Conservation (phyloP, 441 rosid species). For the Erodium moschatum region DNA sequence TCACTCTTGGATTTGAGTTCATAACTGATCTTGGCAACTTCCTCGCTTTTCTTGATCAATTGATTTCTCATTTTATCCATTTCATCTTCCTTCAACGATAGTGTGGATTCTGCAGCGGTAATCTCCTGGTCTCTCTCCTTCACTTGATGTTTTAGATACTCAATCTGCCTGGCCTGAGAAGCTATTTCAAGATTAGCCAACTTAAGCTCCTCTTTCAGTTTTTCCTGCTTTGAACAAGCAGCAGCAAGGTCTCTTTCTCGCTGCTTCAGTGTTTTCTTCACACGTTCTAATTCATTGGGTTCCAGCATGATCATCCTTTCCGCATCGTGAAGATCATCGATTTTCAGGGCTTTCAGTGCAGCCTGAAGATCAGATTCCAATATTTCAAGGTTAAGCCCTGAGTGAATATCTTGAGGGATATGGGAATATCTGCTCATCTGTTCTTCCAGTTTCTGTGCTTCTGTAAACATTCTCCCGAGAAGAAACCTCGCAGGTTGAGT, state of each 20-base stretch:
- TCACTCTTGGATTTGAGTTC: constrained; percentile 45
- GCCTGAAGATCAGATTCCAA: constrained; percentile 62
- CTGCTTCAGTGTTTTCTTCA: constrained; percentile 43
- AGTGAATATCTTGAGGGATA: constrained; percentile 21
- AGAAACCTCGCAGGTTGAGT: constrained; percentile 45
- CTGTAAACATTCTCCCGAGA: constrained; percentile 57
- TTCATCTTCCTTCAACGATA: constrained; percentile 47
- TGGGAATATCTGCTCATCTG: constrained; percentile 31
- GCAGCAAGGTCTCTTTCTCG: constrained; percentile 40
- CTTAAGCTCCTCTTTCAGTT: constrained; percentile 45
- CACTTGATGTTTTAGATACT: constrained; percentile 44
- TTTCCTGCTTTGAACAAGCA: constrained; percentile 48
- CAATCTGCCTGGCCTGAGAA: constrained; percentile 63
- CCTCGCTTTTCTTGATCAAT: constrained; percentile 39
- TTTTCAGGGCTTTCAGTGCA: constrained; percentile 50
- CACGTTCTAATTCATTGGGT: constrained; percentile 36
- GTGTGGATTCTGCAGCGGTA: constrained; percentile 33
- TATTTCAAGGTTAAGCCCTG: constrained; percentile 32
- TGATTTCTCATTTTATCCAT: constrained; percentile 41
- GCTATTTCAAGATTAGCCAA: constrained; percentile 43
- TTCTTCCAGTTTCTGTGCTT: constrained; percentile 53
- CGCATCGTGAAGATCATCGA: constrained; percentile 52
- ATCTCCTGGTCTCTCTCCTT: constrained; percentile 48
- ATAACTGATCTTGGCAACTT: constrained; percentile 29
- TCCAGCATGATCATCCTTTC: constrained; percentile 49